Evolutionary conservation across 148 eudicot species (phyloP).

Genomic region (Arctostaphylos glauca): DNA sequence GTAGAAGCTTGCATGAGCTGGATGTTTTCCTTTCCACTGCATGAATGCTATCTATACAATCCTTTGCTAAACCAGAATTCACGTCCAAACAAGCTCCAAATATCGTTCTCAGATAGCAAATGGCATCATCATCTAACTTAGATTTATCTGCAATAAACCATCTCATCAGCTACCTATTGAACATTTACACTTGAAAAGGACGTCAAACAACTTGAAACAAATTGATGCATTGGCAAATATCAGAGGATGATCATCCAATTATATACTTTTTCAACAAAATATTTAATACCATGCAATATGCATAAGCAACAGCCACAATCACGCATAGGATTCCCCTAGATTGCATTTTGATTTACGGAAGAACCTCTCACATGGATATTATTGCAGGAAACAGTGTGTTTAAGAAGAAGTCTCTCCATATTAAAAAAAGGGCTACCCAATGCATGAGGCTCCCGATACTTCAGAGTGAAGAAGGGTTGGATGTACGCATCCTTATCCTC

Average conservation of each 20-base stretch:
- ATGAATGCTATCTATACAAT: constrained; percentile 67
- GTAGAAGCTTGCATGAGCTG: constrained; percentile 50
- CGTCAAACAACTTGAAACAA: not conserved
- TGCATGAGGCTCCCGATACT: no score
- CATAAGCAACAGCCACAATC: not conserved
- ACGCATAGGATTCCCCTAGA: not conserved
- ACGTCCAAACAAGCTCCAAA: constrained; percentile 58
- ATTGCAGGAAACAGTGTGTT: not conserved
- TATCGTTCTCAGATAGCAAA: constrained; percentile 44
- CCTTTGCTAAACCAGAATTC: constrained; percentile 41
- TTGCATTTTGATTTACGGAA: not conserved
- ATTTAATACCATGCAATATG: not conserved
- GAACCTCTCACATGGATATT: not conserved
- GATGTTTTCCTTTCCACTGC: constrained; percentile 52
- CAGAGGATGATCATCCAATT: not conserved
- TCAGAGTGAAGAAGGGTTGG: no score
- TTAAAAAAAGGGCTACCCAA: not conserved
- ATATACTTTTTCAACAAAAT: not conserved
- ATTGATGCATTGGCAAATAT: not conserved
- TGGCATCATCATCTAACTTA: constrained; percentile 33
- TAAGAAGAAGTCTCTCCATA: not conserved
- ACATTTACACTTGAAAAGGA: not conserved
- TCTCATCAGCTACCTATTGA: not conserved
- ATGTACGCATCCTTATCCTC: no score
- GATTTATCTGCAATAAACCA: constrained; percentile 52